Evolutionary conservation across 345 rosid species (phyloP).

Genomic region (Balakata baccata): DNA sequence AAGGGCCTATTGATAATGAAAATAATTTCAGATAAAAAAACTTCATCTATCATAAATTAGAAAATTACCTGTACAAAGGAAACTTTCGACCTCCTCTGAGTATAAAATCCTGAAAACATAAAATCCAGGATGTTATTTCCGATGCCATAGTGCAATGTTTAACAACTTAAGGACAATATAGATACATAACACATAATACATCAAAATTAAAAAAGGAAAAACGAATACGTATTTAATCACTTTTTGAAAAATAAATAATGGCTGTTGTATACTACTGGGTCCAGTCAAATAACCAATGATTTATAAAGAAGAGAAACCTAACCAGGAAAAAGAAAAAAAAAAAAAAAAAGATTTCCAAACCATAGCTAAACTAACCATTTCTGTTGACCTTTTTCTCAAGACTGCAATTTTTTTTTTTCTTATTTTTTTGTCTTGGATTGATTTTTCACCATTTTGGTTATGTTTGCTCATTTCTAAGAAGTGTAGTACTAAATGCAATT

Average conservation of each 20-base stretch:
- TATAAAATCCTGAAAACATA: conserved; percentile 55
- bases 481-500: background rate
- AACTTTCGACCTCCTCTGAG: conserved; percentile 69
- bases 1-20: background rate
- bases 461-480: background rate
- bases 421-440: background rate
- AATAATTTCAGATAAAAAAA: background rate
- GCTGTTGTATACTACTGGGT: background rate
- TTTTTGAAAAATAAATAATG: no score
- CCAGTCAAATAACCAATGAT: no score
- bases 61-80: conserved; percentile 73
- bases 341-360: background rate
- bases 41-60: background rate
- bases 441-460: background rate
- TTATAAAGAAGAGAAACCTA: background rate
- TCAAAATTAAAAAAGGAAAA: background rate
- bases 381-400: background rate
- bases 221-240: no score
- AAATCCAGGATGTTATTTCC: background rate
- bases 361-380: background rate
- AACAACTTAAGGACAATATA: background rate
- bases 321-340: background rate
- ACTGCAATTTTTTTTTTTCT: no score
- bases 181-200: background rate
- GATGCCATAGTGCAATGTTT: background rate